Evolutionary conservation across 75 land plant genomes (phyloP).

Genomic region (Selaginella tamariscina): DNA sequence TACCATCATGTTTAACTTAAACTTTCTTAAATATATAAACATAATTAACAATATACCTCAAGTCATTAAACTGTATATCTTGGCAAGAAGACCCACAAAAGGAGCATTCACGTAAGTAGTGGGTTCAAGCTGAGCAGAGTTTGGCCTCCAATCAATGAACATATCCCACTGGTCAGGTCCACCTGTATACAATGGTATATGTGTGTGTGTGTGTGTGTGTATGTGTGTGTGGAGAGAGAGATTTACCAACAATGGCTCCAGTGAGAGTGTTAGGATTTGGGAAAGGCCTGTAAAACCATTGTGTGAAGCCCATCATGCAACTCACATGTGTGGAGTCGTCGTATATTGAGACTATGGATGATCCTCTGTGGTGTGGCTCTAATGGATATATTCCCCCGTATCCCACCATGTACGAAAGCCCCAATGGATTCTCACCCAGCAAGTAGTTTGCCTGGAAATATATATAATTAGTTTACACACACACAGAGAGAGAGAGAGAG

Average conservation of each 20-base stretch:
- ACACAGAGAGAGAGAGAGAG: constrained; percentile 7
- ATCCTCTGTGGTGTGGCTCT: background rate
- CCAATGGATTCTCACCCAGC: constrained; percentile 39
- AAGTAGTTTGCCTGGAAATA: constrained; percentile 43
- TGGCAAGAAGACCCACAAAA: constrained; percentile 26
- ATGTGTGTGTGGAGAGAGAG: too few species aligned
- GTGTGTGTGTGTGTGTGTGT: too few species aligned
- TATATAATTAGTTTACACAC: background rate
- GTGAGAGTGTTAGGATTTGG: background rate
- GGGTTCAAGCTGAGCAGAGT: constrained; percentile 33
- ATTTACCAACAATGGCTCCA: background rate
- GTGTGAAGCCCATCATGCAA: background rate
- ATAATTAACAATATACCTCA: too few species aligned
- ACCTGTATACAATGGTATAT: too few species aligned
- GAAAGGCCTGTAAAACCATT: background rate
- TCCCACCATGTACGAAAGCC: background rate
- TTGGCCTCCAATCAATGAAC: constrained; percentile 30
- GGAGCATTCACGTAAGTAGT: constrained; percentile 38
- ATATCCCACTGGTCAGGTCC: constrained; percentile 28
- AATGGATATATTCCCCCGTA: background rate
- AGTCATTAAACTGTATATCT: background rate
- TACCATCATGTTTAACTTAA: too few species aligned
- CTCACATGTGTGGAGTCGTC: background rate
- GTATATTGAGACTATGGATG: background rate
- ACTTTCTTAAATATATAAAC: too few species aligned